phyloP scores from a whole-genome alignment of 192 early-diverging fungal species.

The Backusella mclennaniae region DNA sequence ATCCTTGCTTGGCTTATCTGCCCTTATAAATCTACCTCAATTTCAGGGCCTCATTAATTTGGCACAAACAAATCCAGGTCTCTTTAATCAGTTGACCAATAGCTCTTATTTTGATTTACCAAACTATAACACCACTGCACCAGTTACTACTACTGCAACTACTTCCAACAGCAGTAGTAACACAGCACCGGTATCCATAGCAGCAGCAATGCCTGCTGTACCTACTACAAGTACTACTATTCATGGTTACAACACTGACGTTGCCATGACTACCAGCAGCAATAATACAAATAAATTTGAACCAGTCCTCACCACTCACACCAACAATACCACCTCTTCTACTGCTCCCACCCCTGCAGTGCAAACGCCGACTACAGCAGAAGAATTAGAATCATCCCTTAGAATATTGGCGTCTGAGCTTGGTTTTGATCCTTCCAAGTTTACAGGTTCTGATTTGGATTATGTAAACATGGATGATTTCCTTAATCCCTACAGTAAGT shows the following conservation, averaged over 20 bases:
- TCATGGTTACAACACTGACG: not conserved
- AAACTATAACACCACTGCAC: not conserved
- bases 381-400: conserved; percentile 17
- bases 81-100: conserved; percentile 21
- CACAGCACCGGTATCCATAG: not conserved
- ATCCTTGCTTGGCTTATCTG: not conserved
- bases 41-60: conserved; percentile 17
- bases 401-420: conserved; percentile 22
- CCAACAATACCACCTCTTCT: not conserved
- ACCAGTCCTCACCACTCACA: not conserved
- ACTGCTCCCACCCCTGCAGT: not conserved
- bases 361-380: conserved; percentile 8
- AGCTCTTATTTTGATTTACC: conserved; percentile 3
- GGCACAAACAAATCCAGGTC: conserved; percentile 16
- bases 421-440: conserved; percentile 23
- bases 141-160: not conserved
- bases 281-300: not conserved
- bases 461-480: conserved; percentile 34
- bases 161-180: not conserved
- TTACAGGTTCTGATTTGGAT: conserved; percentile 17
- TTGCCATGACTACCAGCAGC: not conserved
- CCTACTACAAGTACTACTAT: not conserved
- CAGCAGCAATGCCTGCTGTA: not conserved
- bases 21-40: conserved; percentile 13
- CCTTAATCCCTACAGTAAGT: conserved; percentile 22